These are phyloP conservation scores for Vigna unguiculata DNA, from an alignment of 306 rosid genomes.

Conservation along the genomic window DNA sequence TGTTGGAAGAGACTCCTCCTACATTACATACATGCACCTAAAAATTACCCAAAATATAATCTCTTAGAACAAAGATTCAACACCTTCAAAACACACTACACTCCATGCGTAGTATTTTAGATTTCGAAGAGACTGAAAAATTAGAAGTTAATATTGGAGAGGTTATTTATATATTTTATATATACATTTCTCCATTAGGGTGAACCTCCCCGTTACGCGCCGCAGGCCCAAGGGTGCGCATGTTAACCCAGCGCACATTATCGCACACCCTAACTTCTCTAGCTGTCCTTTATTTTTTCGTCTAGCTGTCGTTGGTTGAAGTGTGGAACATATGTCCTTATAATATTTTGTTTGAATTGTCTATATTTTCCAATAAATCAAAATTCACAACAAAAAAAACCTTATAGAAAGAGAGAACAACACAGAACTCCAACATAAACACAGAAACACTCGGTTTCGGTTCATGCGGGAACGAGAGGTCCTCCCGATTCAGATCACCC, in stretches of 20 bases:
- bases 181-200: not conserved
- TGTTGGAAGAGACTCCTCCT: too few species aligned
- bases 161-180: too few species aligned
- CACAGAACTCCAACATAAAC: not conserved
- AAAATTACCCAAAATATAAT: too few species aligned
- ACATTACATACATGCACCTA: too few species aligned
- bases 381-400: not conserved
- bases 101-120: not conserved
- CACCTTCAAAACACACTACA: not conserved
- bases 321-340: slow-evolving; percentile 40
- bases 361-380: not conserved
- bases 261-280: slow-evolving; percentile 22
- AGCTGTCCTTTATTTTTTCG: slow-evolving; percentile 11
- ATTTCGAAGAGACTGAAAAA: not conserved
- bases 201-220: slow-evolving; percentile 49
- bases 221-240: slow-evolving; percentile 51
- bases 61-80: not conserved
- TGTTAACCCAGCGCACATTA: slow-evolving; percentile 58
- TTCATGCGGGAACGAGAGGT: slow-evolving; percentile 71
- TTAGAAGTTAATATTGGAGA: not conserved
- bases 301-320: slow-evolving; percentile 47
- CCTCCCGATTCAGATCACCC: slow-evolving; percentile 79
- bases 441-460: slow-evolving; percentile 47
- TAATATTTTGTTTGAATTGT: slow-evolving; percentile 12
- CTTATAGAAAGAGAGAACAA: slow-evolving; percentile 8